Evolutionary conservation across 2,329 filamentous ascomycete species (phyloP), one percentile per base, ranked within the genome.

Genomic region (Chrysoporthe deuterocubensis): DNA sequence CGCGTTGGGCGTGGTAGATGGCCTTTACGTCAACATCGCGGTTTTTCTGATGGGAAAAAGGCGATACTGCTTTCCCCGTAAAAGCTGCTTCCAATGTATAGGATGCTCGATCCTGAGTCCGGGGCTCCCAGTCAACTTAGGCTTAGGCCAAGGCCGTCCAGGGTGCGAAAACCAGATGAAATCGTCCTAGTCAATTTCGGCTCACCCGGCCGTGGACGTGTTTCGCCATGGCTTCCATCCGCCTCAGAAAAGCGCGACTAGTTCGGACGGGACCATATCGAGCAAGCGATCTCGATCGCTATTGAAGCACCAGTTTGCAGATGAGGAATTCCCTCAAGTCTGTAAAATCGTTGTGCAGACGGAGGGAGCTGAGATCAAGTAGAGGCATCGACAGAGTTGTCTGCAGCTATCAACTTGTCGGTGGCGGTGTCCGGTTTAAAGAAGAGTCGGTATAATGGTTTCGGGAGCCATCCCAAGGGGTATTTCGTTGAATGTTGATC

Each of bases 61-160:
- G 62, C 82, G 83, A 42, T 77, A 93, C 48, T 89, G 90, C n/a
- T 79, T 94, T 6, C 91, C 91, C 9, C 85, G 87, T 16, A 90
- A 93, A 93, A 76, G 89, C 89, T 18, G 87, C 89, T 2, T 93
- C 91, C 90, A 90, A 93, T 72, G 90, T 91, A 4, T 81, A 79
- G 43, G 85, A 82, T 50, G 77, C 81, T 5, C 77, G 83, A 18
- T 85, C 88, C 48, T 93, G 90, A 75, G 88, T 26, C 88, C 32
- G 83, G 87, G 70, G 88, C 89, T 26, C 26, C 26, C 26, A 26
- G 26, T 26, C 26, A 26, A 26, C 7, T 79, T 93, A 3, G 90
- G 90, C 4, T 77, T 93, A 1, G 90, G 3, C 76, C 83, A 1
- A 80, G 83, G 14, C 81, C 83, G 26, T 88, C 89, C 54, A 80